Conservation (phyloP, 2,329 filamentous ascomycete genomes). For the Gliomastix tumulicola region DNA sequence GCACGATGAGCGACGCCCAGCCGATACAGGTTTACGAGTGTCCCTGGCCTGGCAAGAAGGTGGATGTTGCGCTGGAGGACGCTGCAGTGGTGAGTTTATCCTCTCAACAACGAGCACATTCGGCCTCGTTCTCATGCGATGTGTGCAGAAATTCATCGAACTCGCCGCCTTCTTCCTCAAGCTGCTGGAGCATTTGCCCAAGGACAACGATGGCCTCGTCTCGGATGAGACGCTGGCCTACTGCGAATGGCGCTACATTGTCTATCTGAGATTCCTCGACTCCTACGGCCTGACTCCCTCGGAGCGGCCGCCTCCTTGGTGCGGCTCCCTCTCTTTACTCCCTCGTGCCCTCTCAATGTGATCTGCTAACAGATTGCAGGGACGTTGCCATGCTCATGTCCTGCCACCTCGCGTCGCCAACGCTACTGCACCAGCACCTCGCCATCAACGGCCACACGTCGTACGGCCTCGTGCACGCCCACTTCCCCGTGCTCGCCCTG, state of each 20-base stretch:
- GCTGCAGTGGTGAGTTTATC: neutral
- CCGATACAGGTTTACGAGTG: no score
- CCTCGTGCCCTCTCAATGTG: no score
- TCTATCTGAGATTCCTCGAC: slow-evolving; percentile 9
- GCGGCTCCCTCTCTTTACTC: neutral
- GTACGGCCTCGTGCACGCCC: slow-evolving; percentile 9
- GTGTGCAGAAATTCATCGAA: slow-evolving; percentile 6
- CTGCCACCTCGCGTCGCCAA: slow-evolving; percentile 9
- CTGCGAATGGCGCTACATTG: slow-evolving; percentile 11
- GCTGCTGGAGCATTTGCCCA: slow-evolving; percentile 7
- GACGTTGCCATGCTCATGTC: slow-evolving; percentile 12
- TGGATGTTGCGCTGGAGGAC: slow-evolving; percentile 1
- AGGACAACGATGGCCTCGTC: slow-evolving; percentile 3
- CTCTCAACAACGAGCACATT: no score
- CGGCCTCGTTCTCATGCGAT: no score
- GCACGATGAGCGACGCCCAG: no score
- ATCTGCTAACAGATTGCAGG: no score
- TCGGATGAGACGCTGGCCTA: slow-evolving; percentile 6
- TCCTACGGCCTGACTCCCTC: slow-evolving; percentile 3
- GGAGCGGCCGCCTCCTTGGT: slow-evolving; percentile 10
- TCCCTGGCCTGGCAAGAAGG: neutral
- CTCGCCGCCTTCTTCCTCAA: slow-evolving; percentile 8
- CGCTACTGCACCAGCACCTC: slow-evolving; percentile 7
- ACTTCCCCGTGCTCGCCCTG: slow-evolving; percentile 6
- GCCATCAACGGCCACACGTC: slow-evolving; percentile 5